phyloP scores from a whole-genome alignment of 208 protist genomes.

The Phytomonas sp. region DNA sequence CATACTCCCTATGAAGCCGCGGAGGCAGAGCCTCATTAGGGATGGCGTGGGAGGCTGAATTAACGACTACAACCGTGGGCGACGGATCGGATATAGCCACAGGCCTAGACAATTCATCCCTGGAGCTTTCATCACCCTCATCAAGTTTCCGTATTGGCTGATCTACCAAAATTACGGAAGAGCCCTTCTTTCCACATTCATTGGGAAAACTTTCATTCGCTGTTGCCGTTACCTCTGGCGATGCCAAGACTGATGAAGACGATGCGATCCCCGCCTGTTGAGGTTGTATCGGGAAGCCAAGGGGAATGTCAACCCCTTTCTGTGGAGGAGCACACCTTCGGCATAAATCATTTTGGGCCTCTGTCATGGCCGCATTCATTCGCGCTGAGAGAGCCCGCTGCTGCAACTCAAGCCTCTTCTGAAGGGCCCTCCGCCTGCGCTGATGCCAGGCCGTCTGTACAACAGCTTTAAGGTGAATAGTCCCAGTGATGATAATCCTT shows the following conservation, averaged over 20 bases:
- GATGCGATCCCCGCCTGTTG: neutral
- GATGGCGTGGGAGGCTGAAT: neutral
- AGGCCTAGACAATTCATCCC: neutral
- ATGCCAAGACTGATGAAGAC: neutral
- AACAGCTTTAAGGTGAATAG: conserved; percentile 7
- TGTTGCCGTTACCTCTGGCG: neutral
- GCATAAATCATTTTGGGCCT: neutral
- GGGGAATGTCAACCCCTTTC: neutral
- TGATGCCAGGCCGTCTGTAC: conserved; percentile 17
- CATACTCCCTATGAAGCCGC: neutral
- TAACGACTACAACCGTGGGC: neutral
- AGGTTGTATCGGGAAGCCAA: neutral
- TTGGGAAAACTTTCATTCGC: neutral
- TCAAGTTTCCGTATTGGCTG: neutral
- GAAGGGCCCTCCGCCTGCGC: conserved; percentile 9
- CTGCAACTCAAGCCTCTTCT: conserved; percentile 16
- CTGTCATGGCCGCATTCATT: neutral
- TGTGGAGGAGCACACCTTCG: neutral
- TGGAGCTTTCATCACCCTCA: neutral
- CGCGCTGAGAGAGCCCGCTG: conserved; percentile 9
- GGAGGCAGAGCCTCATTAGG: neutral
- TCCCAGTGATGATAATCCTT: conserved; percentile 15
- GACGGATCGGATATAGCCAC: neutral
- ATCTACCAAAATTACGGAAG: neutral
- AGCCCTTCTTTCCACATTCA: neutral